Evolutionary conservation across 108 stramenopile species (phyloP).

Genomic region (Pseudonitzschia multistriata): DNA sequence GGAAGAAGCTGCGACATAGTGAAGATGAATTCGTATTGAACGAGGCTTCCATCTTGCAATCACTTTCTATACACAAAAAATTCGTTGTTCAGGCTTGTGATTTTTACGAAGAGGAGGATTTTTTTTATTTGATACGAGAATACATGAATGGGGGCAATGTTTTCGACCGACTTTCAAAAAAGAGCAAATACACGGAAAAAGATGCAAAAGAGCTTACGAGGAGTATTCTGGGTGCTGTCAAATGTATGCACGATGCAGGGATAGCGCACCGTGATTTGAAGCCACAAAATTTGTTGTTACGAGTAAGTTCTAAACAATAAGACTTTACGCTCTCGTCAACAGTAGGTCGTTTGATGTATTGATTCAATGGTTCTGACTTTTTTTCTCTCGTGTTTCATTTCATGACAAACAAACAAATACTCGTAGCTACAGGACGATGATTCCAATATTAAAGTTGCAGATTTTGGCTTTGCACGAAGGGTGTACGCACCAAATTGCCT

Average conservation of each 20-base stretch:
- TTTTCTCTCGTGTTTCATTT: not conserved
- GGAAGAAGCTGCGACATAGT: conserved; percentile 17
- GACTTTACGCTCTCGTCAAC: not conserved
- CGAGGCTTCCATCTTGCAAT: conserved; percentile 63
- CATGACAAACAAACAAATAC: not conserved
- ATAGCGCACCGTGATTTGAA: conserved; percentile 93
- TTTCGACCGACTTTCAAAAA: conserved; percentile 84
- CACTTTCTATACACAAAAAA: conserved; percentile 41
- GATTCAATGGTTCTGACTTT: not conserved
- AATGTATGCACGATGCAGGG: conserved; percentile 52
- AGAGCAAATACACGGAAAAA: conserved; percentile 80
- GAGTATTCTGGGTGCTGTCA: conserved; percentile 65
- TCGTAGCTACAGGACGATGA: conserved; percentile 53
- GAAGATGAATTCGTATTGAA: conserved; percentile 31
- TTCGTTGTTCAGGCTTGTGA: conserved; percentile 83
- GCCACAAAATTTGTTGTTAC: conserved; percentile 91
- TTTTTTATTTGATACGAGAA: conserved; percentile 90
- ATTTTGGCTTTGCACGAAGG: conserved; percentile 92
- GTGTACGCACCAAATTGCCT: conserved; percentile 72
- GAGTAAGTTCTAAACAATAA: conserved; percentile 22
- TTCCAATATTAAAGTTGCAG: conserved; percentile 79
- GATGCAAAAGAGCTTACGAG: conserved; percentile 80
- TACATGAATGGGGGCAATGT: conserved; percentile 90
- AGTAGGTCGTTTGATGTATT: conserved; percentile 25
- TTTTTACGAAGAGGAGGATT: conserved; percentile 83